A percentile compares a stretch with the other conserved stretches of the same genome.
Evolutionary conservation across 345 rosid species (phyloP).

Genomic region (Raphanus sativus): DNA sequence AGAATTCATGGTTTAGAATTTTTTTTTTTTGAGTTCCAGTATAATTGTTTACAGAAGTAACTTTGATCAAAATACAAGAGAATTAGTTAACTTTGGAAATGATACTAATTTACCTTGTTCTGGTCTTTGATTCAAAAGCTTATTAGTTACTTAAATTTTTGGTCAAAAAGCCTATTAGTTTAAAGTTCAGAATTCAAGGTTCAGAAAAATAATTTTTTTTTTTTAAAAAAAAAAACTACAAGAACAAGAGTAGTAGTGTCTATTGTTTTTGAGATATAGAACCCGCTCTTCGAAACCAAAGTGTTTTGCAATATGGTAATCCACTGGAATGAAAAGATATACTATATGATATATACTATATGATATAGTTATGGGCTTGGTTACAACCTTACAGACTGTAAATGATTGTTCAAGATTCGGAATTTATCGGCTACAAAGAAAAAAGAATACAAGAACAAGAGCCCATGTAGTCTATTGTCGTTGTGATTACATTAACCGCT

Average conservation of each 20-base stretch:
- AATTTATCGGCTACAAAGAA: neutral
- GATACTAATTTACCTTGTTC: neutral
- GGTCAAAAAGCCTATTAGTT: neutral
- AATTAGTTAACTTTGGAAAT: neutral
- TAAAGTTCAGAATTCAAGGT: neutral
- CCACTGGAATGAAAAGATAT: neutral
- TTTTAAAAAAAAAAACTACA: neutral
- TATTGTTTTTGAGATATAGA: conserved; percentile 5
- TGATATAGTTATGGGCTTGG: neutral
- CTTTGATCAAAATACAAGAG: too few relatives aligned
- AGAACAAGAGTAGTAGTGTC: neutral
- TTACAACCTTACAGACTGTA: neutral
- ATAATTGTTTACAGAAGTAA: too few relatives aligned
- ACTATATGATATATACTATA: neutral
- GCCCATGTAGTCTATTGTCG: neutral
- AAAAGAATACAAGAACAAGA: neutral
- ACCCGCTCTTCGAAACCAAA: neutral
- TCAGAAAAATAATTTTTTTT: neutral
- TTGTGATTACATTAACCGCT: neutral
- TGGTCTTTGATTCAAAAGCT: neutral
- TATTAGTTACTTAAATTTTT: too few relatives aligned
- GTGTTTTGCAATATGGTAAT: neutral
- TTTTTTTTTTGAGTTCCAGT: too few relatives aligned
- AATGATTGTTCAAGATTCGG: neutral
- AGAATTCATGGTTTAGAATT: neutral